Base-by-base conservation (phyloP, 768 basidiomycete species). In the Pleurotus pulmonarius region DNA sequence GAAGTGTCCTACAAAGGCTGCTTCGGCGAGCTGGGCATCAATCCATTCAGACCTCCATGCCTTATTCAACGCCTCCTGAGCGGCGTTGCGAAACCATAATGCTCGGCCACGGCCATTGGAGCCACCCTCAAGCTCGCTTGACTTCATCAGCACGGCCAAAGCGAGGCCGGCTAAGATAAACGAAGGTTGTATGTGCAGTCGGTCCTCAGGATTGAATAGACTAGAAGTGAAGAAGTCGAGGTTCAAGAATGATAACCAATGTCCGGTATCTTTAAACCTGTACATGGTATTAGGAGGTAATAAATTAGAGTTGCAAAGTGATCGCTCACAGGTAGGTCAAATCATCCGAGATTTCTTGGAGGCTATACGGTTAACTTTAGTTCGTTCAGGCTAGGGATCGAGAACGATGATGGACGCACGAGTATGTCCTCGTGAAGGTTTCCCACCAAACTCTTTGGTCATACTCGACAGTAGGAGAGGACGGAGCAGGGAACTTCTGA, bases 241-340 rank as follows among this genome's bases (percentile, higher is more conserved):
- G 64, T 88, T 82, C 61, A 92, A 74, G 66, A 90, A 90, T 8
- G 81, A 85, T 43, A 92, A 75, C 75, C 82, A 84, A 58, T 87
- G 82, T 18, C 79, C 81, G 24, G 83, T 83, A 55, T 84, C 81
- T 20, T 75, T 72, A 63, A 87, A 85, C 61, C 90, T 92, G 61
- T 39, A n/a, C n/a, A 25, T 46, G 44, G 26, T 24, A 41, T 18
- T 44, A 51, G 18, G 24, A 39, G 13, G 53, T 6, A 20, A 20
- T 37, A 53, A 46, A 15, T 40, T 37, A n/a, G 39, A 34, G 52
- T 46, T 55, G 40, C 40, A 41, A 18, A n/a, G 55, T 38, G 25
- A 20, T 51, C 22, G 69, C 80, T 57, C 57, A 87, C 86, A 88
- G 64, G 51, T 74, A 75, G 40, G 75, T 67, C 25, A 87, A 63